Base-by-base conservation (phyloP, 257 asterid genomes). In the Solanum appendiculatum region DNA sequence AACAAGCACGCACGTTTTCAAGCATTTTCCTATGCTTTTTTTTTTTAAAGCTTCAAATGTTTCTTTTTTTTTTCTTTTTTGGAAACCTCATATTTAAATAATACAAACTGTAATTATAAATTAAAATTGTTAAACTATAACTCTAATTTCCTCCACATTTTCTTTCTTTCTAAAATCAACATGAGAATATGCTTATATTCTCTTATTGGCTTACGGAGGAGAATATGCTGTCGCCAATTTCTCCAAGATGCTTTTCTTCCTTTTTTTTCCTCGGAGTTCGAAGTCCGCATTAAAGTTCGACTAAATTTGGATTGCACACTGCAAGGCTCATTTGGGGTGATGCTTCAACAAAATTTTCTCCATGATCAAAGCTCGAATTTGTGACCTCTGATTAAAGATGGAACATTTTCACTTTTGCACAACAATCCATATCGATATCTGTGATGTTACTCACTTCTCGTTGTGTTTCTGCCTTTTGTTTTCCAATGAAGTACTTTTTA, bases 361-460 rank as follows among this genome's bases (percentile, higher is more conserved):
- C 23, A 51, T 48, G 0, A 15, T 48, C 2, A 48, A 16, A 0
- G 0, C 16, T 51, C 2, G 21, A 51, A 51, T 51, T 51, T 51
- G 0, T 16, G 3, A 16, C 0, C 3, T 16, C 3, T 51, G 14
- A 51, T 51, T 51, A 51, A 51, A 2, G 8, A 51, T 51, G 0
- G 0, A 51, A 0, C 21, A 51, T 15, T 16, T 0, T 51, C 23
- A 16, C 0, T 0, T 15, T 6, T 15, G 23, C 1, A 48, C 23
- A 48, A 48, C 21, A 48, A 48, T 8, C 15, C 7, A 15, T 48
- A 7, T 15, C 15, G 8, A 5, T 51, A 1, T 6, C 3, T 48
- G 20, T 6, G 8, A 5, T 5, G 58, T 3, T 48, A 5, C 58
- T 51, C 9, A 51, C 60, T 51, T 16, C 60, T 51, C 23, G 16